Evolutionary conservation across 306 rosid species (phyloP).

Genomic region (Begonia peltatifolia): DNA sequence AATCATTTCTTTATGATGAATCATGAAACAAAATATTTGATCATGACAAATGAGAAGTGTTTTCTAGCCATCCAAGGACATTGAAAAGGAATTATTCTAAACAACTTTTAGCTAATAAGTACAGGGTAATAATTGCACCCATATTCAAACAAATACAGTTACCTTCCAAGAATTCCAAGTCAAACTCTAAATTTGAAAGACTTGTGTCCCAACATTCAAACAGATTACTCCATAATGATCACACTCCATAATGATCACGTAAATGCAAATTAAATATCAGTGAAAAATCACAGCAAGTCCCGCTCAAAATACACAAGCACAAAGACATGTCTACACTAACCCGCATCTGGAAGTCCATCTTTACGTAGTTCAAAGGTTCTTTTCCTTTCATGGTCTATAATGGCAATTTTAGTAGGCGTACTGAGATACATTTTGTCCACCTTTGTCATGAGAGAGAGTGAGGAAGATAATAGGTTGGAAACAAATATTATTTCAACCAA

Average conservation of each 20-base stretch:
- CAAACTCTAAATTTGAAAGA: no score
- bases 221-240: neutral
- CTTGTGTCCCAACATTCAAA: no score
- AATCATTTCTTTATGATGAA: no score
- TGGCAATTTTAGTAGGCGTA: conserved; percentile 90
- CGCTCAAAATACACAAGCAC: neutral
- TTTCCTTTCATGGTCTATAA: conserved; percentile 92
- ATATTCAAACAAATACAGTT: no score
- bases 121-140: no score
- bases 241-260: neutral
- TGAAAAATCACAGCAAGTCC: neutral
- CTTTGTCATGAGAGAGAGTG: conserved; percentile 22
- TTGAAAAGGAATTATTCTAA: no score
- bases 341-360: conserved; percentile 99
- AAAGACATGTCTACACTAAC: conserved; percentile 23
- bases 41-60: no score
- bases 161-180: no score
- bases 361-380: conserved; percentile 87
- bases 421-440: conserved; percentile 91
- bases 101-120: no score
- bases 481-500: neutral
- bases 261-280: neutral
- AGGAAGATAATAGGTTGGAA: conserved; percentile 1
- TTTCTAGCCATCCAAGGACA: no score
- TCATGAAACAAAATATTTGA: no score